A percentile compares a stretch with the other conserved stretches of the same genome.
Evolutionary conservation across 176 grass and related monocot species (phyloP).

Genomic region (Areca catechu): DNA sequence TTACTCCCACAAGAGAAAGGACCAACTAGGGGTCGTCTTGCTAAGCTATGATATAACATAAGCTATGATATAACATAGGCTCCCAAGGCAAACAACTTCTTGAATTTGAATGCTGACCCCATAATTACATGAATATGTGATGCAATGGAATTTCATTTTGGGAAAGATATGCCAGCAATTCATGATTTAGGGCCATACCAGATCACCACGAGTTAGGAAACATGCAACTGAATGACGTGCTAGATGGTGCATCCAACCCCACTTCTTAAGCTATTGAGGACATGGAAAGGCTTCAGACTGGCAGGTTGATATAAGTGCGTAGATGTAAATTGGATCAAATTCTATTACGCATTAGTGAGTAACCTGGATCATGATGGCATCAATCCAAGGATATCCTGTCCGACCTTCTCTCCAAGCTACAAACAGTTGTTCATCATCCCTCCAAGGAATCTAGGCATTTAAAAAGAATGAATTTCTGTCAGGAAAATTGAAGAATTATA

Average conservation of each 20-base stretch:
- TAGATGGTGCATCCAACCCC: conserved; percentile 97
- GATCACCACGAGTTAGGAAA: conserved; percentile 78
- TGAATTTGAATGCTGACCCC: too few species aligned
- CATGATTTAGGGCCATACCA: conserved; percentile 37
- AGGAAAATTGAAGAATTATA: too few species aligned
- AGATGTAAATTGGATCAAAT: neutral
- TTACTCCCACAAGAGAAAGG: too few species aligned
- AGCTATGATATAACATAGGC: too few species aligned
- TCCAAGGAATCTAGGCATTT: conserved; percentile 69
- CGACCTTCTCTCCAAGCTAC: conserved; percentile 67
- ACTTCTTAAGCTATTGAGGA: conserved; percentile 51
- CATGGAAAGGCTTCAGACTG: conserved; percentile 9
- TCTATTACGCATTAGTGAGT: neutral
- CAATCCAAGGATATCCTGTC: conserved; percentile 93
- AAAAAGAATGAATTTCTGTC: neutral
- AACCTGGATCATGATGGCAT: conserved; percentile 98
- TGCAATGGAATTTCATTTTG: too few species aligned
- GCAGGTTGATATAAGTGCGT: neutral
- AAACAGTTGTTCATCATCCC: conserved; percentile 52
- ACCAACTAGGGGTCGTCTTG: too few species aligned
- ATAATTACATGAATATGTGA: too few species aligned
- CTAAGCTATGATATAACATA: too few species aligned
- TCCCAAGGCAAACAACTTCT: too few species aligned
- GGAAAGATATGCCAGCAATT: neutral
- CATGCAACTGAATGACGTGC: conserved; percentile 95